These are phyloP conservation scores for Fallopia convolvulus DNA, from an alignment of 148 eudicot genomes.

Conservation along the genomic window DNA sequence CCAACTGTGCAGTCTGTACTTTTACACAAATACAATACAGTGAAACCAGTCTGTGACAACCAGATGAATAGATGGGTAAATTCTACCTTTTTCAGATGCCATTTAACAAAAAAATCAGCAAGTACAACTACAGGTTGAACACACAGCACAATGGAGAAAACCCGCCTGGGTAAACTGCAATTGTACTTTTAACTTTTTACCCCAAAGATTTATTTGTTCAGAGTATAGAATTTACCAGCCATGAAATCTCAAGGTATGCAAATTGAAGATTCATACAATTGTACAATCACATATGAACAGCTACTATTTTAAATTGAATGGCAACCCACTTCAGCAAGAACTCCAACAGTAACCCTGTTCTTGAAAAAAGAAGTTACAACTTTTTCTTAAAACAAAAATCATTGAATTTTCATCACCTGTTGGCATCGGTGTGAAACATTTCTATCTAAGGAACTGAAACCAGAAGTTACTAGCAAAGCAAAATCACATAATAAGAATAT, in stretches of 20 bases:
- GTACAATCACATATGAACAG: not conserved
- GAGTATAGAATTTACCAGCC: not conserved
- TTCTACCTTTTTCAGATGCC: not conserved
- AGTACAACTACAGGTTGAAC: not conserved
- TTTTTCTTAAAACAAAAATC: not conserved
- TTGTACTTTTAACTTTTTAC: not conserved
- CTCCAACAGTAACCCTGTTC: not conserved
- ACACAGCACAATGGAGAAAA: not conserved
- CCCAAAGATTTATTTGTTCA: not conserved
- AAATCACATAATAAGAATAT: not conserved
- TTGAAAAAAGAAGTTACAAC: not conserved
- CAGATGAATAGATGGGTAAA: not conserved
- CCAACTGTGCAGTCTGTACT: not conserved
- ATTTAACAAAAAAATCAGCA: not conserved
- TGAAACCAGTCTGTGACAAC: not conserved
- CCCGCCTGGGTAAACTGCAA: not conserved
- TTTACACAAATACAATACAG: not conserved
- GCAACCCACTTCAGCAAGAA: not conserved
- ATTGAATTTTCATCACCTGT: not conserved
- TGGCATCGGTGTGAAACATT: not conserved
- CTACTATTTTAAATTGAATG: not conserved
- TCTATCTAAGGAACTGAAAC: not conserved
- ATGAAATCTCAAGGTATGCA: not conserved
- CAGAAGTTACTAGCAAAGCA: not conserved
- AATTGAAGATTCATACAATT: not conserved